Evolutionary conservation across 108 stramenopile genomes (phyloP).

Genomic region (Stephanodiscus minutulus): DNA sequence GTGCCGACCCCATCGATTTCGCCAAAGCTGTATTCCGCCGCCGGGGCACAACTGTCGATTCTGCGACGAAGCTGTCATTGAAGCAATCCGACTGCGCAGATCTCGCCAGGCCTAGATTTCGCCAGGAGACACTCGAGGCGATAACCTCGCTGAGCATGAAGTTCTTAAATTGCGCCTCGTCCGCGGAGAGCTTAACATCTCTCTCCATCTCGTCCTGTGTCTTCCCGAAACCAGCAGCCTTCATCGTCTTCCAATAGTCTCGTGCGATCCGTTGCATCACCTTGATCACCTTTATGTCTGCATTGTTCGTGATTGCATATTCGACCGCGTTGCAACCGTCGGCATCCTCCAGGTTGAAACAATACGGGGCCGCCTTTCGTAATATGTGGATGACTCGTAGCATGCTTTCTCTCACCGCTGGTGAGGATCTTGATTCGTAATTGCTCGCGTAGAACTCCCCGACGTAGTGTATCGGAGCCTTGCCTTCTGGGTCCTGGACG

Average conservation of each 20-base stretch:
- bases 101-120: background rate
- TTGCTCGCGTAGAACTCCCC: constrained; percentile 35
- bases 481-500: constrained; percentile 38
- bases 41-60: too few relatives aligned
- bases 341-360: constrained; percentile 46
- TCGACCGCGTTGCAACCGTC: constrained; percentile 47
- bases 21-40: too few relatives aligned
- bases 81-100: too few relatives aligned
- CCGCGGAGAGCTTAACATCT: constrained; percentile 21
- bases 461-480: constrained; percentile 52
- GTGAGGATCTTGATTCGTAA: constrained; percentile 7
- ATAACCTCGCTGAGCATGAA: constrained; percentile 10
- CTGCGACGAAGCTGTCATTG: too few relatives aligned
- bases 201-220: constrained; percentile 32
- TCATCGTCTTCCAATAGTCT: constrained; percentile 49
- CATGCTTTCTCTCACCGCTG: constrained; percentile 25
- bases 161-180: constrained; percentile 14
- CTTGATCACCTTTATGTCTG: constrained; percentile 43
- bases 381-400: constrained; percentile 35
- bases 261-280: constrained; percentile 45
- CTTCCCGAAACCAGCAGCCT: constrained; percentile 10
- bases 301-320: constrained; percentile 36
- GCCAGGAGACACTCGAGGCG: background rate
- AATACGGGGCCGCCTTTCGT: constrained; percentile 23
- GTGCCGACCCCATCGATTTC: background rate